These are phyloP conservation scores for Penicillium concentricum DNA, from an alignment of 2,329 filamentous ascomycete genomes.

Conservation along the genomic window DNA sequence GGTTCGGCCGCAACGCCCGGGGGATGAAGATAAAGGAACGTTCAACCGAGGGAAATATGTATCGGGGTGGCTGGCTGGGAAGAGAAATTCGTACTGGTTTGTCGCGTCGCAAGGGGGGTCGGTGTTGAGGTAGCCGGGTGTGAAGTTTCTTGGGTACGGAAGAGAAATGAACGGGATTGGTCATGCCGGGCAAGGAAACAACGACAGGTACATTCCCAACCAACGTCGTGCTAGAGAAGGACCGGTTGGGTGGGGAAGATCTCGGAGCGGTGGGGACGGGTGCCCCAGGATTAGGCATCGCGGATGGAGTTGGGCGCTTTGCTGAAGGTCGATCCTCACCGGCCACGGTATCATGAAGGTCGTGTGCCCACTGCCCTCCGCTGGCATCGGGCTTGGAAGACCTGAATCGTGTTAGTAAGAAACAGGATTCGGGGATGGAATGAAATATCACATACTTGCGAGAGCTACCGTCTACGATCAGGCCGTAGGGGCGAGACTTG, in stretches of 20 bases:
- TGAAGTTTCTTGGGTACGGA: conserved; percentile 84
- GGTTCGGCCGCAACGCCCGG: conserved; percentile 86
- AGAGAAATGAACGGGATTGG: conserved; percentile 67
- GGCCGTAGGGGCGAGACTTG: conserved; percentile 58
- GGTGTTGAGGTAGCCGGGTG: conserved; percentile 89
- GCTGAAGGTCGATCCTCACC: conserved; percentile 38
- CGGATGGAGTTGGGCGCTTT: conserved; percentile 28
- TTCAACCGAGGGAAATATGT: conserved; percentile 86
- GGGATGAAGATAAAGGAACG: conserved; percentile 98
- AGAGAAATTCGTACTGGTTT: conserved; percentile 94
- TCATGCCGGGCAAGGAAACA: conserved; percentile 75
- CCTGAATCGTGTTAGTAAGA: conserved; percentile 36
- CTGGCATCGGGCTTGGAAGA: conserved; percentile 53
- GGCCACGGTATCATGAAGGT: conserved; percentile 75
- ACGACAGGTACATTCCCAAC: conserved; percentile 83
- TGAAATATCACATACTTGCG: conserved; percentile 39
- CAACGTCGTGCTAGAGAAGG: conserved; percentile 78
- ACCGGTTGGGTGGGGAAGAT: conserved; percentile 67
- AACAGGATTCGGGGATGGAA: background rate
- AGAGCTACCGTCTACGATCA: conserved; percentile 45
- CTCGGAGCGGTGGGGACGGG: conserved; percentile 51
- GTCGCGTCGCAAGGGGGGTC: conserved; percentile 88
- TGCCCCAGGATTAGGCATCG: conserved; percentile 34
- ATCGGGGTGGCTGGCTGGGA: conserved; percentile 73
- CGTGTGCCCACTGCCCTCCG: conserved; percentile 83